Conservation (phyloP, 306 rosid species). For the Prunus campanulata region DNA sequence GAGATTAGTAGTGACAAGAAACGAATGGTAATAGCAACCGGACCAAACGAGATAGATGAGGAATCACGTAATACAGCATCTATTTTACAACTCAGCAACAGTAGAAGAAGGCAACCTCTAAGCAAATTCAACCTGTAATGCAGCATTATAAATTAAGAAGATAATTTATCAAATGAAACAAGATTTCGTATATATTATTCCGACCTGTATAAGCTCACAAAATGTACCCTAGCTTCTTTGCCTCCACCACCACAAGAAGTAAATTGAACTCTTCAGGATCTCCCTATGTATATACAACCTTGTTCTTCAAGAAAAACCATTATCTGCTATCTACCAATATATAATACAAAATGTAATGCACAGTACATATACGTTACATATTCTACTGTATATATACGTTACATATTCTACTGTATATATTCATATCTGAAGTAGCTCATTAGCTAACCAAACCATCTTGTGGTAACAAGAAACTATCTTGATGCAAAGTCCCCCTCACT, state of each 20-base stretch:
- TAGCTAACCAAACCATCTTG: constrained; percentile 67
- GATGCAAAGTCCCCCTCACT: constrained; percentile 60
- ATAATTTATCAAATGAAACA: constrained; percentile 15
- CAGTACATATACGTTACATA: constrained; percentile 21
- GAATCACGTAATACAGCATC: too few relatives aligned
- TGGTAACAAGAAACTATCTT: constrained; percentile 49
- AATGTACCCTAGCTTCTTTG: constrained; percentile 30
- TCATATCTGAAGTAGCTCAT: constrained; percentile 27
- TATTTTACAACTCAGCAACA: too few relatives aligned
- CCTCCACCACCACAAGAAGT: constrained; percentile 41
- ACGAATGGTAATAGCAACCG: not conserved
- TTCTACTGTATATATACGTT: constrained; percentile 30
- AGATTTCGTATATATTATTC: constrained; percentile 38
- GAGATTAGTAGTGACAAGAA: not conserved
- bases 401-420: constrained; percentile 31
- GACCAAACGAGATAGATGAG: not conserved
- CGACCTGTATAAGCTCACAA: constrained; percentile 43
- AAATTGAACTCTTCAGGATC: constrained; percentile 35
- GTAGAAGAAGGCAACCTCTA: too few relatives aligned
- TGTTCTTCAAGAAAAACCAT: constrained; percentile 38
- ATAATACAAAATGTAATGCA: constrained; percentile 21
- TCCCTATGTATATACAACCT: constrained; percentile 52
- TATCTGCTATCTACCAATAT: constrained; percentile 31
- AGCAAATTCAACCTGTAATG: not conserved
- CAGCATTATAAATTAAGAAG: constrained; percentile 22